Evolutionary conservation across 2,329 filamentous ascomycete species (phyloP).

Genomic region (Knoxdaviesia proteae): DNA sequence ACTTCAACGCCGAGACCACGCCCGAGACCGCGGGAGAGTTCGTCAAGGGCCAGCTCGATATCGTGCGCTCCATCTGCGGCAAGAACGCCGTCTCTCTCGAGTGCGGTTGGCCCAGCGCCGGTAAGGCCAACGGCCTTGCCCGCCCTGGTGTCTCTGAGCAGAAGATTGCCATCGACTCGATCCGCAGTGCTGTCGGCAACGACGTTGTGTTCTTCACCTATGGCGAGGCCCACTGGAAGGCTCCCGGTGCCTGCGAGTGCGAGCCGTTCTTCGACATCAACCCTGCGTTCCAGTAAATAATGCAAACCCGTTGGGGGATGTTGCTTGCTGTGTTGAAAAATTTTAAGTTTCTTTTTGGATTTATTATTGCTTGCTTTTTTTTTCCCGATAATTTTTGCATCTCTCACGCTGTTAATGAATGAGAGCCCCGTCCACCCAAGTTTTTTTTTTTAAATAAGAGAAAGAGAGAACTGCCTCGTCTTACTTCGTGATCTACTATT

Average conservation of each 20-base stretch:
- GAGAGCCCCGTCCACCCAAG: no score
- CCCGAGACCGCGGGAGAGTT: constrained; percentile 54
- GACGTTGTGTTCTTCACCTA: constrained; percentile 67
- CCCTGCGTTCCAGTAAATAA: constrained; percentile 4
- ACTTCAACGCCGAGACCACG: constrained; percentile 58
- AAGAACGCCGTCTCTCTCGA: constrained; percentile 67
- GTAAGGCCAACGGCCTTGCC: constrained; percentile 50
- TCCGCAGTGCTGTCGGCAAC: constrained; percentile 42
- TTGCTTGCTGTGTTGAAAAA: neutral
- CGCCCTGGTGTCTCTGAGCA: constrained; percentile 49
- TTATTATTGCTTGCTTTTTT: constrained; percentile 3
- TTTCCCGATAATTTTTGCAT: neutral
- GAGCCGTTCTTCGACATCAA: constrained; percentile 61
- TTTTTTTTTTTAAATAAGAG: constrained; percentile 1
- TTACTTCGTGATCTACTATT: neutral
- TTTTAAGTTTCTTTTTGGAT: constrained; percentile 1
- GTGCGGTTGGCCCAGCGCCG: constrained; percentile 68
- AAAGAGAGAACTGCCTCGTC: neutral
- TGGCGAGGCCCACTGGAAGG: constrained; percentile 68
- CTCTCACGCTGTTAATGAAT: no score
- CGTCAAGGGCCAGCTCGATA: constrained; percentile 49
- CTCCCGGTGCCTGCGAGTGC: constrained; percentile 42
- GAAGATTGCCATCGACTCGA: constrained; percentile 47
- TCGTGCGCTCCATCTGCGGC: constrained; percentile 52
- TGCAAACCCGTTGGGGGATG: neutral